Conservation (phyloP, 306 rosid species). For the Malus asiatica region DNA sequence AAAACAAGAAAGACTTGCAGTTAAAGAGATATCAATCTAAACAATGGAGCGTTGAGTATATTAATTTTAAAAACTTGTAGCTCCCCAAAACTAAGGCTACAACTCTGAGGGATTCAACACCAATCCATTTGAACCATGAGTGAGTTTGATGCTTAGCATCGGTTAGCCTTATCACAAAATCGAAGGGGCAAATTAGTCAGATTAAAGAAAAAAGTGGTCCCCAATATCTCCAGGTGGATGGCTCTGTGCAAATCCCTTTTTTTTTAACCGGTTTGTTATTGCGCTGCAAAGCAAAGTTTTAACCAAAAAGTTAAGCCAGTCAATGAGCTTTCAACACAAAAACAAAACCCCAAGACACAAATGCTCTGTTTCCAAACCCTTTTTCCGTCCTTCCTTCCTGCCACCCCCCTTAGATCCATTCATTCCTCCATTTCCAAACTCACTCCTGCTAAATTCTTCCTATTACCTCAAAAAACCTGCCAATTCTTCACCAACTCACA, state of each 20-base stretch:
- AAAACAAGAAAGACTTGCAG: too few species aligned
- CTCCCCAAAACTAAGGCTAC: neutral
- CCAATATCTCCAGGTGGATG: too few species aligned
- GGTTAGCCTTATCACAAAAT: neutral
- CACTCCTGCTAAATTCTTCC: conserved; percentile 6
- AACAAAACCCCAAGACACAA: neutral
- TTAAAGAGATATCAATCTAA: too few species aligned
- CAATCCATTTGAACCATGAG: neutral
- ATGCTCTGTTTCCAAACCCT: conserved; percentile 38
- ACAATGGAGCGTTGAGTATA: too few species aligned
- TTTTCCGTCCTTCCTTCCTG: conserved; percentile 19
- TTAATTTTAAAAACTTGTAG: neutral
- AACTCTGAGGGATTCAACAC: neutral
- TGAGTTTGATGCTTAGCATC: too few species aligned
- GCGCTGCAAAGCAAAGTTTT: neutral
- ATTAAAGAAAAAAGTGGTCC: too few species aligned
- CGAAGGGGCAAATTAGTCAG: neutral
- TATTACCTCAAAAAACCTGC: neutral
- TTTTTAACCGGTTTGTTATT: too few species aligned
- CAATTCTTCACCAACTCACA: neutral
- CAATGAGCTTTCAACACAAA: neutral
- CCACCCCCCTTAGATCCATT: conserved; percentile 21
- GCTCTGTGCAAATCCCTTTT: too few species aligned
- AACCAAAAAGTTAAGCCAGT: neutral
- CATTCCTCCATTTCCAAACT: neutral